Percentiles rank a stretch among this genome's conserved stretches.
Evolutionary conservation across 352 stramenopile species (phyloP).

Genomic region (Phytophthora cactorum): DNA sequence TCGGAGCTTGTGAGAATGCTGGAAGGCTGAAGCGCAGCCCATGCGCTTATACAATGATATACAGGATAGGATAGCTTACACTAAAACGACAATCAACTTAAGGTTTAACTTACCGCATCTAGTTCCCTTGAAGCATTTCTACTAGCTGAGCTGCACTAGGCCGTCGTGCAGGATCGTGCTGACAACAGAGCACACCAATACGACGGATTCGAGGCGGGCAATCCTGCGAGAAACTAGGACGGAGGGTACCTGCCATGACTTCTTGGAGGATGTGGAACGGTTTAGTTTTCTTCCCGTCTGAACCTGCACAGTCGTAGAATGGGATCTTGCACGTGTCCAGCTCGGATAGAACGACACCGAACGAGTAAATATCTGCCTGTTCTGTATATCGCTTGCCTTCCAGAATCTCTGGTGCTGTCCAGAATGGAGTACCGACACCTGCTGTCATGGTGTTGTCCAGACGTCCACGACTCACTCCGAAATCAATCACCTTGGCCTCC

Average conservation of each 20-base stretch:
- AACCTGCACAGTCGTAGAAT: conserved; percentile 13
- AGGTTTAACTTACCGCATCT: background rate
- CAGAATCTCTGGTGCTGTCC: background rate
- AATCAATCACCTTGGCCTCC: background rate
- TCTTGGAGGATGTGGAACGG: conserved; percentile 54
- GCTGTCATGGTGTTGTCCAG: background rate
- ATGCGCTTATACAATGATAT: conserved; percentile 24
- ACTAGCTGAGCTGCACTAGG: conserved; percentile 29
- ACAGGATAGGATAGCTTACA: conserved; percentile 24
- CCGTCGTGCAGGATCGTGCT: conserved; percentile 41
- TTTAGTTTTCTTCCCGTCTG: conserved; percentile 34
- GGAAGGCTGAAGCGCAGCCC: conserved; percentile 28
- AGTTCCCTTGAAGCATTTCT: conserved; percentile 24
- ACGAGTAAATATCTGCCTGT: background rate
- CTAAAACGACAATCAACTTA: conserved; percentile 12
- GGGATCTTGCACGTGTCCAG: background rate
- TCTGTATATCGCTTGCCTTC: background rate
- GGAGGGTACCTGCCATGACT: conserved; percentile 48
- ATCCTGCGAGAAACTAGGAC: conserved; percentile 45
- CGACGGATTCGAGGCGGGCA: conserved; percentile 49
- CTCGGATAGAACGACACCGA: background rate
- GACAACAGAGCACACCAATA: conserved; percentile 44
- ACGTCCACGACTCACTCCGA: background rate
- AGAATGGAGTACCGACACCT: background rate
- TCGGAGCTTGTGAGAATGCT: conserved; percentile 50